Evolutionary conservation across 108 stramenopile species (phyloP).

Genomic region (Pseudonitzschia delicatissima): DNA sequence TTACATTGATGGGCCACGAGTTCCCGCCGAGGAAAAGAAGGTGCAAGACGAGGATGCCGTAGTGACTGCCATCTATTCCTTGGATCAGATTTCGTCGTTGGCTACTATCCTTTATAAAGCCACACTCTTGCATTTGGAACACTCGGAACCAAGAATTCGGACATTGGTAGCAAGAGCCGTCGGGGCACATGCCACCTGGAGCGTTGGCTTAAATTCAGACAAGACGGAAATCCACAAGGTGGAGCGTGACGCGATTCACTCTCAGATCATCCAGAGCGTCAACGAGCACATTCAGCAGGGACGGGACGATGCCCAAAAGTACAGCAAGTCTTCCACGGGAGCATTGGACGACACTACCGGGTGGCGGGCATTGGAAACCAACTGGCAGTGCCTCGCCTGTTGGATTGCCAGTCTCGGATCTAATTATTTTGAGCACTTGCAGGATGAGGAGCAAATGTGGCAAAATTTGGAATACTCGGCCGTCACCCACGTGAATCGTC

Average conservation of each 20-base stretch:
- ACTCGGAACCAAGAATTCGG: constrained; percentile 77
- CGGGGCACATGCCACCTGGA: constrained; percentile 64
- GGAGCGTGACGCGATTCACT: constrained; percentile 30
- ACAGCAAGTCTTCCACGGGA: constrained; percentile 61
- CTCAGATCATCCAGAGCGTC: constrained; percentile 34
- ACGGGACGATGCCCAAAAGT: constrained; percentile 37
- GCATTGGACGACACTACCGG: constrained; percentile 97
- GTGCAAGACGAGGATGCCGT: constrained; percentile 3
- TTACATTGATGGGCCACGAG: constrained; percentile 83
- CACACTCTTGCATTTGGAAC: constrained; percentile 61
- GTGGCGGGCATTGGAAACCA: constrained; percentile 96
- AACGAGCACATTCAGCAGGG: constrained; percentile 46
- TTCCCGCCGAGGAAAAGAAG: constrained; percentile 39
- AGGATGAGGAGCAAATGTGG: constrained; percentile 10
- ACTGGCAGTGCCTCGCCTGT: constrained; percentile 84
- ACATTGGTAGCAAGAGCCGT: constrained; percentile 78
- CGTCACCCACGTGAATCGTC: constrained; percentile 88
- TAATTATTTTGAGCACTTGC: constrained; percentile 29
- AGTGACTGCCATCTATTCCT: constrained; percentile 1
- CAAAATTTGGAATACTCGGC: constrained; percentile 52
- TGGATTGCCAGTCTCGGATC: constrained; percentile 61
- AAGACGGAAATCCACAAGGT: constrained; percentile 6
- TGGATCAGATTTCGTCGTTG: constrained; percentile 36
- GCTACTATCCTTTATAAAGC: constrained; percentile 44
- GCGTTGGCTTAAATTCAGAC: constrained; percentile 19